Conservation (phyloP, 257 asterid species). For the Thymus quinquecostatus region DNA sequence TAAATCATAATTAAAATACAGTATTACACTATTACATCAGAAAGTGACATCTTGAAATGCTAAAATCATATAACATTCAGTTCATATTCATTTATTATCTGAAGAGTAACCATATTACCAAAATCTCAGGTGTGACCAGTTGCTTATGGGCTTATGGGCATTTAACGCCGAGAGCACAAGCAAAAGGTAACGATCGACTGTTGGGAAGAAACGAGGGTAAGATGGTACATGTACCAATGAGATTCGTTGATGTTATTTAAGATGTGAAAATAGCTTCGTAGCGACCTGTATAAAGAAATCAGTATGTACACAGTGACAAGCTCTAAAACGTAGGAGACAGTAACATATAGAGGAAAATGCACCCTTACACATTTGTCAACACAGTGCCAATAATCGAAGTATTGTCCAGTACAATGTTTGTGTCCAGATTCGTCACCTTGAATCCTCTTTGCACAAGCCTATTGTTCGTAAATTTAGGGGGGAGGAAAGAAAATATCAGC, state of each 20-base stretch:
- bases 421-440: conserved; percentile 77
- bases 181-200: conserved; percentile 24
- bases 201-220: conserved; percentile 20
- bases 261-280: conserved; percentile 48
- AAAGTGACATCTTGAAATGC: conserved; percentile 6
- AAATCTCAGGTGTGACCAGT: conserved; percentile 26
- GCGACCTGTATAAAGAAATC: conserved; percentile 45
- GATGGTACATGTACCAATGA: conserved; percentile 28
- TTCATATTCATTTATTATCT: conserved; percentile 34
- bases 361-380: conserved; percentile 61
- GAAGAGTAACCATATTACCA: conserved; percentile 25
- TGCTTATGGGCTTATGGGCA: background rate
- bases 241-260: conserved; percentile 37
- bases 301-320: background rate
- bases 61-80: conserved; percentile 7
- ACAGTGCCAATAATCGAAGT: conserved; percentile 85
- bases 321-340: background rate
- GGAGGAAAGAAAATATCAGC: background rate
- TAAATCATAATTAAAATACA: too few relatives aligned
- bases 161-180: conserved; percentile 21
- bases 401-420: conserved; percentile 89
- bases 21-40: too few relatives aligned
- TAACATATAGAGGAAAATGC: background rate
- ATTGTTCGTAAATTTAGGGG: background rate
- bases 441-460: conserved; percentile 72